A percentile compares a stretch with the other conserved stretches of the same genome.
Conservation (phyloP, 805 yeast species). For the Saccharomycopsis capsularis region DNA sequence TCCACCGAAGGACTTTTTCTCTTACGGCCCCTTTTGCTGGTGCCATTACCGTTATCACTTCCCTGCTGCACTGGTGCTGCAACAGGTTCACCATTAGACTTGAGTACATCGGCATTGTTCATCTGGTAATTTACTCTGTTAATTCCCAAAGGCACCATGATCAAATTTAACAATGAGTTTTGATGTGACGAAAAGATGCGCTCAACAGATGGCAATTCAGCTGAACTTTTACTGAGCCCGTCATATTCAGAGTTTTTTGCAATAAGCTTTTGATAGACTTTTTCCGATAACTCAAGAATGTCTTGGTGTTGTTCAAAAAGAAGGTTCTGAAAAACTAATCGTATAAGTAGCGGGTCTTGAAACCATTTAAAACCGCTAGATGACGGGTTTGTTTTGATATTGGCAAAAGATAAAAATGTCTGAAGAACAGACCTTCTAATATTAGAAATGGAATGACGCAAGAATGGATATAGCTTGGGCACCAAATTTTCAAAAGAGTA, state of each 20-base stretch:
- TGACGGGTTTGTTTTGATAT: conserved; percentile 43
- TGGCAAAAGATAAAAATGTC: conserved; percentile 69
- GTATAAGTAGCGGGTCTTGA: conserved; percentile 66
- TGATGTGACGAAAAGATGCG: conserved; percentile 49
- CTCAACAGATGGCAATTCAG: conserved; percentile 31
- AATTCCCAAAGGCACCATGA: conserved; percentile 93
- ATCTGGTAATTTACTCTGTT: conserved; percentile 82
- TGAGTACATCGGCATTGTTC: conserved; percentile 65
- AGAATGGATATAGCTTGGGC: conserved; percentile 88
- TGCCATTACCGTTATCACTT: neutral
- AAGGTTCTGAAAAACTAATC: conserved; percentile 80
- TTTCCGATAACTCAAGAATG: conserved; percentile 55
- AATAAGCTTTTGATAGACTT: conserved; percentile 54
- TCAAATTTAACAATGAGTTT: conserved; percentile 52
- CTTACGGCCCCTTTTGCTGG: conserved; percentile 38
- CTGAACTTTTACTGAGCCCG: conserved; percentile 28
- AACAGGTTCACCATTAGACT: conserved; percentile 62
- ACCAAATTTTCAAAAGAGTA: conserved; percentile 66
- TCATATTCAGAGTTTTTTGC: conserved; percentile 34
- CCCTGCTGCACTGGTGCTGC: conserved; percentile 21
- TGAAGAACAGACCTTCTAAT: conserved; percentile 85
- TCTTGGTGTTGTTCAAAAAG: conserved; percentile 81
- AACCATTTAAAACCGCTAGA: conserved; percentile 48
- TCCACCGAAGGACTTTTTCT: conserved; percentile 34
- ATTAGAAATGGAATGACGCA: conserved; percentile 87